These are phyloP conservation scores for Neonothopanus nambi DNA, from an alignment of 1,284 basidiomycete species.

Conservation along the genomic window DNA sequence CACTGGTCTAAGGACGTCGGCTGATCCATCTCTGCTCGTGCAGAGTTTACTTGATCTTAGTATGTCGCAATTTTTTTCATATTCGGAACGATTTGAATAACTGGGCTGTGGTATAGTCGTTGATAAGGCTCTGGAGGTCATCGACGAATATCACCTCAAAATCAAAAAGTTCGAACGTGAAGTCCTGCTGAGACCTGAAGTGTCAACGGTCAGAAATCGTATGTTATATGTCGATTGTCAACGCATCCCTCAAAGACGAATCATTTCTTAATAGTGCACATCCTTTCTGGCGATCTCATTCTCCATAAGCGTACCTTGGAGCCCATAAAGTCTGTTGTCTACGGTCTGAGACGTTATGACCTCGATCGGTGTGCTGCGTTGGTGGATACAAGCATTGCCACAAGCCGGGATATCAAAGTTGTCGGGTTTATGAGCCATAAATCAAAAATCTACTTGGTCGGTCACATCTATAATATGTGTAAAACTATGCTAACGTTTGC, in stretches of 20 bases:
- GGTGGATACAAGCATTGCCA: conserved; percentile 37
- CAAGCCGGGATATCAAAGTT: conserved; percentile 33
- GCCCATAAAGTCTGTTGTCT: conserved; percentile 65
- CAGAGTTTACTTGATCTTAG: conserved; percentile 65
- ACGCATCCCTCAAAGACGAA: background rate
- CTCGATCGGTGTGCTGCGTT: conserved; percentile 61
- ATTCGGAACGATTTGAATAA: background rate
- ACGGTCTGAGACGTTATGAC: conserved; percentile 67
- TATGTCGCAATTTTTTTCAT: conserved; percentile 26
- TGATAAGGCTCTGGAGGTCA: conserved; percentile 63
- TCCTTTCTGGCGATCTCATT: conserved; percentile 68
- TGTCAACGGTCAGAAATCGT: conserved; percentile 61
- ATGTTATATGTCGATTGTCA: conserved; percentile 22
- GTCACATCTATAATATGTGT: conserved; percentile 8
- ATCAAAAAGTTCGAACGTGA: conserved; percentile 61
- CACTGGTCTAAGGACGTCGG: conserved; percentile 57
- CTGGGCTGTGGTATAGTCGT: conserved; percentile 40
- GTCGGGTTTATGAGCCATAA: conserved; percentile 69
- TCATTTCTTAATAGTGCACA: conserved; percentile 48
- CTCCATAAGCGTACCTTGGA: conserved; percentile 68
- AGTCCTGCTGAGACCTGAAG: conserved; percentile 57
- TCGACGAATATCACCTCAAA: conserved; percentile 65
- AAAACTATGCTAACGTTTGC: background rate
- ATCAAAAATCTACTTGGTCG: conserved; percentile 66
- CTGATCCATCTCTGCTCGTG: conserved; percentile 63